Evolutionary conservation across 2,329 filamentous ascomycete genomes (phyloP), one percentile per base, ranked within the genome.

Genomic region (Clarireedia hainanense): DNA sequence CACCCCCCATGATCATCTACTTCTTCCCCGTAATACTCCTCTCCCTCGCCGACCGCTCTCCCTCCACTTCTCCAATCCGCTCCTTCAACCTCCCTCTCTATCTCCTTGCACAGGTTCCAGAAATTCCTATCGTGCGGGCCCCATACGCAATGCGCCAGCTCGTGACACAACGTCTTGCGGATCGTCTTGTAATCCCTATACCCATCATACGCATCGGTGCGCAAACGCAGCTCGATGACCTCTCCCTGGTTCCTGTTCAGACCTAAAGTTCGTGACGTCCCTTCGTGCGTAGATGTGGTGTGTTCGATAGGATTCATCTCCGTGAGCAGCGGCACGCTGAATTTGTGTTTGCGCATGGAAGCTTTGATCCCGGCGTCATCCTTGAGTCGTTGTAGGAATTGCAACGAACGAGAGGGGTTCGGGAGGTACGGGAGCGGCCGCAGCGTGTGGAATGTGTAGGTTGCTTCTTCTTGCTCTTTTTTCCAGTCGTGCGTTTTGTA

Each of bases 121-220:
- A 99, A 99, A 47, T 88, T 75, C 17, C 83, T 76, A 71, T 97
- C 91, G 70, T 99, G 94, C 0, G 87, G 83, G 0, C 87, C 78
- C 72, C 87, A 86, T 9, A 96, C 89, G 65, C 96, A 96, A 71
- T 99, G 94, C 62, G 91, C 86, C 17, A 99, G 77, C 74, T 99
- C 94, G 73, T 99, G 94, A 68, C 92, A 97, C 12, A 99, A 76
- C 47, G 94, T 97, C 64, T 88, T 89, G 51, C 94, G 81, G 49
- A 99, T 95, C 0, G 87, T 91, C 64, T 86, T 86, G 73, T 97
- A 99, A 69, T 96, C 90, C 39, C 94, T 76, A 67, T 96, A 97
- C 0, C 94, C 94, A 69, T 96, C 91, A 69, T 94, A 90, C 2
- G 88, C 89, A 72, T 99, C 94, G 1, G 94, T 97, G n/a, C 94